These are phyloP conservation scores for Aspergillus sp. DNA, from an alignment of 2,329 filamentous ascomycete genomes.

Conservation along the genomic window DNA sequence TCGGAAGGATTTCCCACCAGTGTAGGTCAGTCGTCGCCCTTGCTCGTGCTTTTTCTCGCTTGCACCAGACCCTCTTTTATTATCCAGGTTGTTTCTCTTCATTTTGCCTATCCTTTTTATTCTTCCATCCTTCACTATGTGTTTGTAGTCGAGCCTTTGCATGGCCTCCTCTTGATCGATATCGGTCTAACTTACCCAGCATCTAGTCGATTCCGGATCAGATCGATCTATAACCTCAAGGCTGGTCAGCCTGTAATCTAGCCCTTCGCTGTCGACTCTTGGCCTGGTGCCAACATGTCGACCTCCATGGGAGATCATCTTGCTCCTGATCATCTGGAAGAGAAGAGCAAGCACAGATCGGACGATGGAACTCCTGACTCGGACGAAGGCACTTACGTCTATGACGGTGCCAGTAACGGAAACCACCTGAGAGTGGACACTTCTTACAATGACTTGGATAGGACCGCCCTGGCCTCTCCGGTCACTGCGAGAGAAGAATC, in stretches of 20 bases:
- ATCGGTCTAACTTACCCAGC: background rate
- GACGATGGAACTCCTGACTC: conserved; percentile 30
- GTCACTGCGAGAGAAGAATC: conserved; percentile 62
- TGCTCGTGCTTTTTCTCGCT: background rate
- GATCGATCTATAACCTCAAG: background rate
- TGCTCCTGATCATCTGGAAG: conserved; percentile 26
- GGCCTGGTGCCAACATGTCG: conserved; percentile 39
- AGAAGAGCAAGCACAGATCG: conserved; percentile 27
- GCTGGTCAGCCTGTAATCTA: background rate
- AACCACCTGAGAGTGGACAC: conserved; percentile 33
- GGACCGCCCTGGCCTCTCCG: conserved; percentile 46
- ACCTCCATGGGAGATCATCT: conserved; percentile 35
- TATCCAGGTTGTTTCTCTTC: background rate
- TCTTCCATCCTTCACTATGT: background rate
- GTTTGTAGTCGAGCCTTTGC: background rate
- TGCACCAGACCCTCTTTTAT: conserved; percentile 5
- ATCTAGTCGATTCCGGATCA: background rate
- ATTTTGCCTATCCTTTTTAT: background rate
- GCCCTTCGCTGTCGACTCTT: conserved; percentile 1
- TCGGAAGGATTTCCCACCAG: conserved; percentile 5
- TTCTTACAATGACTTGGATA: conserved; percentile 17
- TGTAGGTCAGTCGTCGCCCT: background rate
- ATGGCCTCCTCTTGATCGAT: background rate
- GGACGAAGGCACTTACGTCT: conserved; percentile 35
- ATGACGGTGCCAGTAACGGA: conserved; percentile 21